Evolutionary conservation across 352 stramenopile species (phyloP), one percentile per base, ranked within the genome.

Genomic region (Thraustochytrium aureum): DNA sequence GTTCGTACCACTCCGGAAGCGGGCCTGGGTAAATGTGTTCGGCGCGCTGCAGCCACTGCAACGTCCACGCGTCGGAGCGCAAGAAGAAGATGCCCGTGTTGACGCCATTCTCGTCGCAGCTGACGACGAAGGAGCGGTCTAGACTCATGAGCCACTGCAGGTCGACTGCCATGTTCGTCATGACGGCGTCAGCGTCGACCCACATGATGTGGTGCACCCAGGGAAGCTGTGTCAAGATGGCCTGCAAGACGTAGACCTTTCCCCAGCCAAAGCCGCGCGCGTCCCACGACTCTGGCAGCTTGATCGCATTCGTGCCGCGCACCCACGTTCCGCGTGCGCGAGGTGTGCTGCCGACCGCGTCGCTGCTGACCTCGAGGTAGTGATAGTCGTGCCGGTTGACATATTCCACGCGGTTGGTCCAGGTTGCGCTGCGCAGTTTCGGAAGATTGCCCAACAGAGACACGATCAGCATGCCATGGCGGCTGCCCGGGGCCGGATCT

Each of bases 71-170:
- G 56, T 64, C 56, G 56, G 10, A 26, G 26, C 56, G 56, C 26
- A 64, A n/a, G 10, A 64, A 38, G 33, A 64, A 64, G 10, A 38
- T n/a, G 26, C 56, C 56, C 26, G 56, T 64, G 56, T 64, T 64
- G 26, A 64, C 56, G 56, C 56, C 56, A 26, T 64, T 64, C 10
- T 10, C 56, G 33, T 64, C 56, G 56, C 56, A 10, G 33, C 56
- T 17, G 10, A 38, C 56, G 10, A 64, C 56, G 10, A 64, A 64
- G 33, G 56, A 64, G 10, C 26, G 10, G 56, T 64, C 56, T 38
- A 26, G 56, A 7, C 10, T n/a, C 17, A 17, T 7, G 10, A 64
- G 26, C 10, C 10, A 26, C 56, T 10, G 10, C 56, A 64, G 33
- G 26, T 38, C 56, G 26, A 26, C 56, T n/a, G 10, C 10, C 56